Base-by-base conservation (phyloP, 441 rosid genomes). In the Euphorbia celastroides region DNA sequence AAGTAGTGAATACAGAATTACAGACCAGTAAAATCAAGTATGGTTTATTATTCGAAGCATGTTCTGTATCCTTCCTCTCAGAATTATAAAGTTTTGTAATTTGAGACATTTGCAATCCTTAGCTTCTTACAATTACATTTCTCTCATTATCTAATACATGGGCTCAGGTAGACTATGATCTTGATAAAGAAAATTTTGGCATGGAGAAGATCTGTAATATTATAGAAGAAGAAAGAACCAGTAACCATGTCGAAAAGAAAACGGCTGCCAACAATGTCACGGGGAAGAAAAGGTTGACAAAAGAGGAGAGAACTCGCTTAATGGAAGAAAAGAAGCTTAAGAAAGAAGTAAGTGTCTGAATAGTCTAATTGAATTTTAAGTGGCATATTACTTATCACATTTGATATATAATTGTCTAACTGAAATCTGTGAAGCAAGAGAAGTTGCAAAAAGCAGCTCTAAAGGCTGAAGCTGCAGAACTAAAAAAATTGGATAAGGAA, bases 381-480 rank as follows among this genome's bases (percentile, higher is more conserved):
- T 67, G 38, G 12, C 68, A 48, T 72, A 36, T 70, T 36, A 30
- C 68, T 42, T 72, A 31, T 70, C 41, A 30, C 42, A 55, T 70
- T 10, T 36, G 62, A 32, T 10, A 60, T 59, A 16, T 58, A 62
- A 60, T 70, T 25, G 19, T 34, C 67, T 60, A 48, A 72, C 60
- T 55, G 57, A 41, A 68, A 65, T 79, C 74, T 73, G 64, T 72
- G 70, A 32, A 92, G 97, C 80, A 88, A 89, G 99, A 88, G 62
- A 95, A 85, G 75, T 69, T 88, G 83, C 84, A 80, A 67, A 90
- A 82, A 80, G 96, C 87, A 66, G 88, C 88, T 54, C 56, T 83
- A 77, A 93, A 88, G 86, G 90, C 95, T 70, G 95, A 91, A 79
- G 96, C 86, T 31, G 97, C 85, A 27, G 90, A 85, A 72, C 64